These are phyloP conservation scores for Neopestalotiopsis sp. DNA, from an alignment of 2,329 filamentous ascomycete genomes.

Conservation along the genomic window DNA sequence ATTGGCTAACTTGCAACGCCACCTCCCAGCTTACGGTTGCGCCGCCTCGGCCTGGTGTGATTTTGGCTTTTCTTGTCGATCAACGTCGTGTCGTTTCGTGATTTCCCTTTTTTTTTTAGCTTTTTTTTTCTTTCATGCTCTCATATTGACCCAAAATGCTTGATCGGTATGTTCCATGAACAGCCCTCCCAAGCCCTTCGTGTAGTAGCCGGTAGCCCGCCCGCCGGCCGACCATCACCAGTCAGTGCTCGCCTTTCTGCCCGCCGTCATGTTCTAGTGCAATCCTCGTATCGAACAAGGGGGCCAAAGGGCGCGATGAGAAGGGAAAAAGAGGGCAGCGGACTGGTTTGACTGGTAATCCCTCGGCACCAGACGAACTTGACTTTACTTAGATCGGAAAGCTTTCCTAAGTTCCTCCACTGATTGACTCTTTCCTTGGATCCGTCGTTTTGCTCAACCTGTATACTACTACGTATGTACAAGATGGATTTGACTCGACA, in stretches of 20 bases:
- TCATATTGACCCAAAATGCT: no score
- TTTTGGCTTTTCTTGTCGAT: not conserved
- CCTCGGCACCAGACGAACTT: not conserved
- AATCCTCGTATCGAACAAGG: not conserved
- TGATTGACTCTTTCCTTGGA: not conserved
- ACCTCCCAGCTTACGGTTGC: conserved; percentile 1
- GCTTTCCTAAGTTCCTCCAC: not conserved
- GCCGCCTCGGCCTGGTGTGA: not conserved
- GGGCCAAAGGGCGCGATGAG: not conserved
- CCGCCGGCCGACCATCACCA: no score
- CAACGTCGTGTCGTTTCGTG: not conserved
- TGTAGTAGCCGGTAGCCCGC: no score
- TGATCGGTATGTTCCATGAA: no score
- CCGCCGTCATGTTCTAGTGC: no score
- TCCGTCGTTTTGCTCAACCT: not conserved
- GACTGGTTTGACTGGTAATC: not conserved
- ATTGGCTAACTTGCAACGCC: not conserved
- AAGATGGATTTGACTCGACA: not conserved
- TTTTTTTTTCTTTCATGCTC: not conserved
- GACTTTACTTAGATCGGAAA: not conserved
- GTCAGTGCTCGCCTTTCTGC: no score
- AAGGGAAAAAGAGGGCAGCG: not conserved
- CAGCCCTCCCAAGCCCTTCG: no score
- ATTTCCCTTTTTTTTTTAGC: not conserved
- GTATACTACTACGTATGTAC: not conserved